Evolutionary conservation across 2,329 filamentous ascomycete genomes (phyloP).

Genomic region (Apiospora arundinis): DNA sequence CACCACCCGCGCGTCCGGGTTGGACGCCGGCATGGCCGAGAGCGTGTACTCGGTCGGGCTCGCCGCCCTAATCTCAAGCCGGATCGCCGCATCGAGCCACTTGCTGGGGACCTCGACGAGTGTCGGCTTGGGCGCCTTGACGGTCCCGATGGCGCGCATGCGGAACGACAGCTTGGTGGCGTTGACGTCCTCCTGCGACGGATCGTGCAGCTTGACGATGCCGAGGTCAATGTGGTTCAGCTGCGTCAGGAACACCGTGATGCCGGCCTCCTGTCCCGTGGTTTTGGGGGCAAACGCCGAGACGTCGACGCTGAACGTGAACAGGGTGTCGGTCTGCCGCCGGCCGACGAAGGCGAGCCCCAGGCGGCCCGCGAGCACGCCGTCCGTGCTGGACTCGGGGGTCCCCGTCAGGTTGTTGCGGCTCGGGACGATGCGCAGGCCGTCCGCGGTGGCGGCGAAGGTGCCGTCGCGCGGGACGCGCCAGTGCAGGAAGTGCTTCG

Average conservation of each 20-base stretch:
- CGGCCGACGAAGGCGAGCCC: conserved; percentile 36
- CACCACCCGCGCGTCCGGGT: conserved; percentile 29
- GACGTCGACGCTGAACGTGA: conserved; percentile 36
- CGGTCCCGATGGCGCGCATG: conserved; percentile 36
- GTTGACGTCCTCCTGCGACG: not conserved
- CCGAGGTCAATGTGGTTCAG: conserved; percentile 36
- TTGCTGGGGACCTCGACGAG: conserved; percentile 32
- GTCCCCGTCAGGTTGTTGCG: conserved; percentile 31
- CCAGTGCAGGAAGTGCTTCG: conserved; percentile 37
- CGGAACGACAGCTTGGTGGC: conserved; percentile 32
- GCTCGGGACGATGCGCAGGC: conserved; percentile 32
- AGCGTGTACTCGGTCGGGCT: conserved; percentile 41
- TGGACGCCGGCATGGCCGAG: conserved; percentile 32
- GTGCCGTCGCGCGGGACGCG: conserved; percentile 31
- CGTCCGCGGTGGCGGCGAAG: conserved; percentile 28
- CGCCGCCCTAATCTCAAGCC: conserved; percentile 38
- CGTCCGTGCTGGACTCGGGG: not conserved
- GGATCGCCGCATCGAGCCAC: conserved; percentile 36
- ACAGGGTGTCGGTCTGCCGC: conserved; percentile 36
- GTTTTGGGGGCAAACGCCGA: conserved; percentile 28
- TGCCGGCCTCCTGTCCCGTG: conserved; percentile 35
- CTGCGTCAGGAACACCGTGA: conserved; percentile 39
- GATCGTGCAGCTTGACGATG: conserved; percentile 27
- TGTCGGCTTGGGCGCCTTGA: conserved; percentile 27
- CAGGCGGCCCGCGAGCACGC: conserved; percentile 27